phyloP scores from a whole-genome alignment of 208 protist genomes.

The Blechomonas ayalai region DNA sequence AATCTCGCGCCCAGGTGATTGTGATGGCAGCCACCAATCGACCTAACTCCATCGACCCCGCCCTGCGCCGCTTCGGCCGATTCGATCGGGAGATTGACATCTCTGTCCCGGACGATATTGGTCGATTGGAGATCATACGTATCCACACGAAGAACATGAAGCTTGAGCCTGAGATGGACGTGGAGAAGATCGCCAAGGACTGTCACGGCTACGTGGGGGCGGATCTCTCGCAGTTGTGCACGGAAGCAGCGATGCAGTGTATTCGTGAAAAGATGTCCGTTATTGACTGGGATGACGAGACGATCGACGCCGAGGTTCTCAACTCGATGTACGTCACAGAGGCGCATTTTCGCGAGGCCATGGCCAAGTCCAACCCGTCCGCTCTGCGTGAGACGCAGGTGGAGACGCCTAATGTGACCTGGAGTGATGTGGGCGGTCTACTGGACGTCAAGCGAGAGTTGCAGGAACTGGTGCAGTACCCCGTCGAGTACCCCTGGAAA shows the following conservation, averaged over 20 bases:
- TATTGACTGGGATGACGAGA: conserved; percentile 99
- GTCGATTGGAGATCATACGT: conserved; percentile 97
- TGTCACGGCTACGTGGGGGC: conserved; percentile 99
- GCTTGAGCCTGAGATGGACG: conserved; percentile 96
- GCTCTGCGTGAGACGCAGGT: conserved; percentile 98
- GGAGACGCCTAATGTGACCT: conserved; percentile 98
- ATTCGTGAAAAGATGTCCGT: conserved; percentile 99
- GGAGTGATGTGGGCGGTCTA: conserved; percentile 99
- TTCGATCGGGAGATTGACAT: conserved; percentile 99
- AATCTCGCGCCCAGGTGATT: conserved; percentile 97
- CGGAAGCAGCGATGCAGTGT: conserved; percentile 99
- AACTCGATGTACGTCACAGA: conserved; percentile 97
- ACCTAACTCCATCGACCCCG: conserved; percentile 99
- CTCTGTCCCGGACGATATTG: conserved; percentile 99
- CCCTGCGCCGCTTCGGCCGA: conserved; percentile 99
- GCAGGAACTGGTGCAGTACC: conserved; percentile 99
- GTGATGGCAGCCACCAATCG: conserved; percentile 99
- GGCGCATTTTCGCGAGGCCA: conserved; percentile 98
- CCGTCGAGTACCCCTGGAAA: conserved; percentile 99
- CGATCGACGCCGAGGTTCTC: conserved; percentile 97
- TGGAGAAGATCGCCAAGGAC: conserved; percentile 95
- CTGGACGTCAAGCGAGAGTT: conserved; percentile 98
- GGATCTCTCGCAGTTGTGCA: conserved; percentile 98
- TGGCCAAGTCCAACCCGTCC: conserved; percentile 97
- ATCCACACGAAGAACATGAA: conserved; percentile 99